phyloP scores from a whole-genome alignment of 2,329 filamentous ascomycete species.

The Fusarium sp. region DNA sequence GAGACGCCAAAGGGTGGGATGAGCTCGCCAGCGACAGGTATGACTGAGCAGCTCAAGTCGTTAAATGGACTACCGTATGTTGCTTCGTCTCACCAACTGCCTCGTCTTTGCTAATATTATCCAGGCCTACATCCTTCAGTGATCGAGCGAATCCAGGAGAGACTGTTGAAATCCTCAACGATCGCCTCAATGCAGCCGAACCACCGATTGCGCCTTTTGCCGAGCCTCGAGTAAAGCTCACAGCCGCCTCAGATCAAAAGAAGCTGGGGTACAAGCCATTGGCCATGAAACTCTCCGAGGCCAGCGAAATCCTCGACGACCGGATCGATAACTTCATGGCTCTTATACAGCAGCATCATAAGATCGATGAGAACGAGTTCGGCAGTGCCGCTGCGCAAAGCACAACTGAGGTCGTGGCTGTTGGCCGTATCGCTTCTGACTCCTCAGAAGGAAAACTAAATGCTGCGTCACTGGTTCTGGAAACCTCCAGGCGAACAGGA shows the following conservation, averaged over 20 bases:
- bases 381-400: slow-evolving; percentile 87
- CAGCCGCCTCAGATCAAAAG: slow-evolving; percentile 86
- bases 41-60: slow-evolving; percentile 47
- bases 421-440: slow-evolving; percentile 92
- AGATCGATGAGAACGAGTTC: slow-evolving; percentile 81
- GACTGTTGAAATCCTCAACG: slow-evolving; percentile 83
- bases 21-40: slow-evolving; percentile 48
- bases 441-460: slow-evolving; percentile 87
- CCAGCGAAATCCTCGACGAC: slow-evolving; percentile 93
- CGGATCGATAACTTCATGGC: slow-evolving; percentile 88
- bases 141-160: slow-evolving; percentile 83
- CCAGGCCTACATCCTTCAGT: slow-evolving; percentile 63
- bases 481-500: slow-evolving; percentile 85
- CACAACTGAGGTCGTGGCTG: slow-evolving; percentile 86
- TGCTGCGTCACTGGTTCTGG: slow-evolving; percentile 83
- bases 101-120: not conserved
- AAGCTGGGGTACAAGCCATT: slow-evolving; percentile 93
- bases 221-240: slow-evolving; percentile 84
- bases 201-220: slow-evolving; percentile 75
- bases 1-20: slow-evolving; percentile 41
- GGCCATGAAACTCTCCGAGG: slow-evolving; percentile 92
- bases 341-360: slow-evolving; percentile 78
- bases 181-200: slow-evolving; percentile 72
- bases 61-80: slow-evolving; percentile 45
- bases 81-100: too few species aligned